Evolutionary conservation across 345 rosid genomes (phyloP).

Genomic region (Arabidopsis arenosa): DNA sequence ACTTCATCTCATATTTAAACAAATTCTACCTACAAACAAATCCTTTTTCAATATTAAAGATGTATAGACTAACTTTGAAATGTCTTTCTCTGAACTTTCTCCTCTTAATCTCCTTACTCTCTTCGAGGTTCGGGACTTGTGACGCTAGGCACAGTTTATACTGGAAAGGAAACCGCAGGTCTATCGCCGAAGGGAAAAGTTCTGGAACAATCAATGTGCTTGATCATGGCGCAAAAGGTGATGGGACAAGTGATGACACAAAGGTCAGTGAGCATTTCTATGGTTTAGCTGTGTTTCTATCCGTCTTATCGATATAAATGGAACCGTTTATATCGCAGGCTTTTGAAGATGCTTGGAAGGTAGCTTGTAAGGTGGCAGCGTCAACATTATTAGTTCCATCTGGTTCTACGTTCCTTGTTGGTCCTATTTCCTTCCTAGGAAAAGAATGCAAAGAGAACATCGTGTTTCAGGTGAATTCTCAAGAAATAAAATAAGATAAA

Average conservation of each 20-base stretch:
- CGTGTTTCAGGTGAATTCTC: constrained; percentile 64
- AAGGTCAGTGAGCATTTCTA: constrained; percentile 53
- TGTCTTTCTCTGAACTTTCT: constrained; percentile 37
- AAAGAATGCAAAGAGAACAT: constrained; percentile 61
- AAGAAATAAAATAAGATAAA: neutral
- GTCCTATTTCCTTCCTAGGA: constrained; percentile 78
- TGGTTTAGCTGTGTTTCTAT: neutral
- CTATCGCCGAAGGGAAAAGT: constrained; percentile 30
- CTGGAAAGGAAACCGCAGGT: constrained; percentile 43
- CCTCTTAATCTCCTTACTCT: constrained; percentile 45
- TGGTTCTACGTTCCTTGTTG: constrained; percentile 69
- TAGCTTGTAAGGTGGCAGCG: constrained; percentile 66
- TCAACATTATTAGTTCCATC: constrained; percentile 75
- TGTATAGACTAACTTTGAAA: constrained; percentile 44
- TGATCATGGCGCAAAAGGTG: constrained; percentile 82
- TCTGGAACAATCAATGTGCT: constrained; percentile 59
- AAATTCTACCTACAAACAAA: neutral
- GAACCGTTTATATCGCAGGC: constrained; percentile 55
- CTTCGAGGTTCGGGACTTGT: constrained; percentile 48
- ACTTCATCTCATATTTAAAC: constrained; percentile 27
- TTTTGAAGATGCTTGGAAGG: constrained; percentile 74
- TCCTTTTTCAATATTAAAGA: constrained; percentile 26
- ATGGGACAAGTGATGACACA: constrained; percentile 74
- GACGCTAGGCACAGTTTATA: constrained; percentile 57
- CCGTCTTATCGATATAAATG: constrained; percentile 10